A percentile compares a stretch with the other conserved stretches of the same genome.
phyloP scores from a whole-genome alignment of 345 rosid genomes.

The Melaleuca alternifolia region DNA sequence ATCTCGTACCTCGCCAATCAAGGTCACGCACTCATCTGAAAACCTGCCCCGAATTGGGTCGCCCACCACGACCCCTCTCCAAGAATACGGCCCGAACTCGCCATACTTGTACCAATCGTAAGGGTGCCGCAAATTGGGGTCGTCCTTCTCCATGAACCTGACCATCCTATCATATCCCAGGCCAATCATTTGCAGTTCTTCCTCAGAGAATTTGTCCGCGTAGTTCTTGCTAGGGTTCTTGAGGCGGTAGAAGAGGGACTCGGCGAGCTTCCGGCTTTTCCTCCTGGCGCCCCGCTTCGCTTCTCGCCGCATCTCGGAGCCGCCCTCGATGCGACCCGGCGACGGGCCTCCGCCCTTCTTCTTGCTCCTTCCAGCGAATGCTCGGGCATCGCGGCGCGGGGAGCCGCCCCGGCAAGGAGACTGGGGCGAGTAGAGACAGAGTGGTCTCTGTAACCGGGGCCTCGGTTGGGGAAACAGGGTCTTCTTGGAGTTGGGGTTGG shows the following conservation, averaged over 20 bases:
- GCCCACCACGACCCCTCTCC: constrained; percentile 95
- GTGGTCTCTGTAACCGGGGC: constrained; percentile 4
- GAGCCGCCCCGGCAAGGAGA: constrained; percentile 8
- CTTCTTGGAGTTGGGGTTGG: not conserved
- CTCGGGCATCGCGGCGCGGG: constrained; percentile 32
- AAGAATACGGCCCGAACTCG: constrained; percentile 87
- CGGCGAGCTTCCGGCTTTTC: constrained; percentile 36
- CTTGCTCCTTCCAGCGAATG: constrained; percentile 83
- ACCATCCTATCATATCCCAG: constrained; percentile 90
- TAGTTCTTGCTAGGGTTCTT: constrained; percentile 51
- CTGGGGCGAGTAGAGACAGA: not conserved
- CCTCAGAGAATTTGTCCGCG: constrained; percentile 75
- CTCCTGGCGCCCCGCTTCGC: constrained; percentile 33
- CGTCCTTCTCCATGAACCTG: constrained; percentile 85
- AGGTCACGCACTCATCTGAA: constrained; percentile 63
- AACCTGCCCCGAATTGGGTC: constrained; percentile 78
- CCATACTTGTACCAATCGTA: constrained; percentile 92
- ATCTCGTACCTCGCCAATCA: constrained; percentile 51
- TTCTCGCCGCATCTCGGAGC: constrained; percentile 31
- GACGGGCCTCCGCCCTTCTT: constrained; percentile 55
- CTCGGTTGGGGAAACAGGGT: not conserved
- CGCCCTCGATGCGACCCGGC: constrained; percentile 51
- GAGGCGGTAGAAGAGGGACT: constrained; percentile 54
- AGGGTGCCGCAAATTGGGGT: constrained; percentile 76
- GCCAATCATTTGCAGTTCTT: constrained; percentile 68